Conservation (phyloP, 2,329 filamentous ascomycete species). For the Penicillium paneum region DNA sequence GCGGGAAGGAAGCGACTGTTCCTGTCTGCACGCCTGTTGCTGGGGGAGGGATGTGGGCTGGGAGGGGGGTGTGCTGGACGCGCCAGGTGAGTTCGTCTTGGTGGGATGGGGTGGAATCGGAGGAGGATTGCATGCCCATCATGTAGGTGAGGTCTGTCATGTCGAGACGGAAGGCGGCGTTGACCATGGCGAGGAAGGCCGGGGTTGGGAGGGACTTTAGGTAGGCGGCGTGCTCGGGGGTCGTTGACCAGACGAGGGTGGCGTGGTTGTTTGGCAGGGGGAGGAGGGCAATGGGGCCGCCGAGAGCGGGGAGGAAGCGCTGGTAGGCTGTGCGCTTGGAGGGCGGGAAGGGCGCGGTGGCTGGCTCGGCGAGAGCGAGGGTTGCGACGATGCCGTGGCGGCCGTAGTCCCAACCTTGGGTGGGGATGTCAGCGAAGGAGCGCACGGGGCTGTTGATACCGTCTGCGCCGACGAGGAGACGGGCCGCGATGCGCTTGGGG, state of each 20-base stretch:
- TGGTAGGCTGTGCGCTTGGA: conserved; percentile 79
- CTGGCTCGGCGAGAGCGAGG: conserved; percentile 61
- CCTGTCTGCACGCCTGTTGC: conserved; percentile 71
- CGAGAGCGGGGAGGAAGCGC: conserved; percentile 77
- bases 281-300: conserved; percentile 83
- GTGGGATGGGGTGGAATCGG: conserved; percentile 42
- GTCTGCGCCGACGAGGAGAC: conserved; percentile 87
- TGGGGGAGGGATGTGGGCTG: conserved; percentile 60
- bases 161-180: conserved; percentile 83
- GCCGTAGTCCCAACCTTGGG: conserved; percentile 88
- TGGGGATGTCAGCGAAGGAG: conserved; percentile 79
- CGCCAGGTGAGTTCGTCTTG: conserved; percentile 83
- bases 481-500: conserved; percentile 64
- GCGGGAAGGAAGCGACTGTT: conserved; percentile 82
- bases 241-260: conserved; percentile 93
- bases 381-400: conserved; percentile 90
- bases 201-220: conserved; percentile 70
- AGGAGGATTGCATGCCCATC: conserved; percentile 56
- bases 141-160: conserved; percentile 79
- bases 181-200: conserved; percentile 84
- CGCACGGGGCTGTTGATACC: conserved; percentile 93
- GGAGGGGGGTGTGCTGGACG: conserved; percentile 63
- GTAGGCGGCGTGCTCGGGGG: conserved; percentile 70
- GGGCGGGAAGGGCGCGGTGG: conserved; percentile 26
- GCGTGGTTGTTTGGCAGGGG: conserved; percentile 80